These are phyloP conservation scores for Colletotrichum tropicicola DNA, from an alignment of 2,329 filamentous ascomycete species.

Conservation along the genomic window DNA sequence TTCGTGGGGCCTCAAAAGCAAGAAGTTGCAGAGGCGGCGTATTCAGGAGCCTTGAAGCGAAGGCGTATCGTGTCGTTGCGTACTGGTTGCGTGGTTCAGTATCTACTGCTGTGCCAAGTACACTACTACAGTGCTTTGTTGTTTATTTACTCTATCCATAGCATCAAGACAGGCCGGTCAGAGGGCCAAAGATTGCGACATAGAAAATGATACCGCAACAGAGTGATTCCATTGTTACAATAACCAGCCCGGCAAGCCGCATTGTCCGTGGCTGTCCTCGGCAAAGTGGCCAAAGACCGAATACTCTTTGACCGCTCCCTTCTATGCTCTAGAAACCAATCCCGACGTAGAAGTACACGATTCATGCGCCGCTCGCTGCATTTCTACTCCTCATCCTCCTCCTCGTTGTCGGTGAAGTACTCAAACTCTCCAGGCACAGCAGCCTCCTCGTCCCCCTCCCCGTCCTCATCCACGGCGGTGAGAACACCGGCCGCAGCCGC, in stretches of 20 bases:
- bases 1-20: no score
- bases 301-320: not conserved
- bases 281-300: not conserved
- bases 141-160: no score
- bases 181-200: not conserved
- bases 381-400: constrained; percentile 46
- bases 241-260: constrained; percentile 7
- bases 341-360: constrained; percentile 1
- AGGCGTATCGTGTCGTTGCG: not conserved
- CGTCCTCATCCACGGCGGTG: constrained; percentile 88
- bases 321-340: constrained; percentile 25
- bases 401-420: constrained; percentile 76
- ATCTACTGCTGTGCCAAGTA: not conserved
- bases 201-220: not conserved
- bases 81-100: not conserved
- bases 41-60: not conserved
- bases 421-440: constrained; percentile 77
- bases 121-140: not conserved
- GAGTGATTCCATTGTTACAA: constrained; percentile 19
- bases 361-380: not conserved
- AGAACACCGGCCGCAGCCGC: constrained; percentile 81
- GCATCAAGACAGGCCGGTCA: no score
- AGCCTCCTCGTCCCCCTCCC: constrained; percentile 78
- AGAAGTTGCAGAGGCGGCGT: not conserved
- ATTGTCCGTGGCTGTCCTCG: not conserved